Evolutionary conservation across 495 filamentous ascomycete species (phyloP).

Genomic region (Penicillium subrubescens): DNA sequence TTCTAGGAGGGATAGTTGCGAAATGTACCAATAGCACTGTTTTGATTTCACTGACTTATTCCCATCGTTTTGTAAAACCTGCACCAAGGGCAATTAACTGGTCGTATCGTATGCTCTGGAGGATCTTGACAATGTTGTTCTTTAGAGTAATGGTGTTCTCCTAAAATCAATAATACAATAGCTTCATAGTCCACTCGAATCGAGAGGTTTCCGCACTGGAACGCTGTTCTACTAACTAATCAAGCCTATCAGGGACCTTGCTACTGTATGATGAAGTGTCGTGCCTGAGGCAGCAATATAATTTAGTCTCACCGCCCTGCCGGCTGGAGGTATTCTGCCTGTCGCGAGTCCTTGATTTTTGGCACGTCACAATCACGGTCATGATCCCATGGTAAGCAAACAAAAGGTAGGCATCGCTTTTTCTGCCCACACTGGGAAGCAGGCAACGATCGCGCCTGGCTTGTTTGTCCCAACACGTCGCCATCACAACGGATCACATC

Average conservation of each 20-base stretch:
- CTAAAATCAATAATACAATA: not conserved
- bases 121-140: not conserved
- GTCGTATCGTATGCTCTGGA: not conserved
- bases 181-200: not conserved
- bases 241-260: not conserved
- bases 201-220: not conserved
- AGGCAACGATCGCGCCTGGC: not conserved
- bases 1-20: constrained; percentile 6
- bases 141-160: not conserved
- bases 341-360: constrained; percentile 5
- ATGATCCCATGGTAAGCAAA: constrained; percentile 1
- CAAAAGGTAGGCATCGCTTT: not conserved
- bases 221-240: not conserved
- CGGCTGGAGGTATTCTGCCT: constrained; percentile 6
- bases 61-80: not conserved
- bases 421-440: not conserved
- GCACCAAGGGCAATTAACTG: not conserved
- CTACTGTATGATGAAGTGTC: not conserved
- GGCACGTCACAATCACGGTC: constrained; percentile 3
- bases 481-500: not conserved
- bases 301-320: constrained; percentile 5
- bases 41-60: constrained; percentile 6
- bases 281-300: constrained; percentile 1
- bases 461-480: not conserved
- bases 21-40: constrained; percentile 31